Percentiles rank a stretch among this genome's conserved stretches.
Conservation (phyloP, 108 stramenopile genomes). For the Skeletonema tropicum region DNA sequence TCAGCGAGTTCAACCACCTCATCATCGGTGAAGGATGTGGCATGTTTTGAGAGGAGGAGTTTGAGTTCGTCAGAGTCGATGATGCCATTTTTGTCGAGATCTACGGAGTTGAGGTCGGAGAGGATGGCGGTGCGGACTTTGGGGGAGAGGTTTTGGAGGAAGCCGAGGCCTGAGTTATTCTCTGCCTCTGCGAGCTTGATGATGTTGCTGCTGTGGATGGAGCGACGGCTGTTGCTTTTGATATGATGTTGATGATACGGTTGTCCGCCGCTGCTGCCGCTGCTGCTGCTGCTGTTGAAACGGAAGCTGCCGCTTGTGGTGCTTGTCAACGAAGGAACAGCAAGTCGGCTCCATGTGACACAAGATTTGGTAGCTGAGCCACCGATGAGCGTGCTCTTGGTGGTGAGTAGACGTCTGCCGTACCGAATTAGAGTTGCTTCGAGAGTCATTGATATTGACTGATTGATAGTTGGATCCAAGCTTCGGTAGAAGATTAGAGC, state of each 20-base stretch:
- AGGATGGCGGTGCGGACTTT: slow-evolving; percentile 25
- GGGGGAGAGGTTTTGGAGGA: slow-evolving; percentile 14
- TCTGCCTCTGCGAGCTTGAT: background rate
- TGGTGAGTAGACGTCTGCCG: background rate
- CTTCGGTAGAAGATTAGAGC: no score
- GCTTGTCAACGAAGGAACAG: background rate
- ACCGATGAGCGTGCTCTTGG: background rate
- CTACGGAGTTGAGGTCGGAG: slow-evolving; percentile 34
- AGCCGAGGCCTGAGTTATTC: no score
- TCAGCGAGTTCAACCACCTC: slow-evolving; percentile 79
- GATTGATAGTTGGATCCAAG: no score
- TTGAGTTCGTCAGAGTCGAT: slow-evolving; percentile 77
- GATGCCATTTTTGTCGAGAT: slow-evolving; percentile 43
- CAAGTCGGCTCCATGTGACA: background rate
- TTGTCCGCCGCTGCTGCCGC: no score
- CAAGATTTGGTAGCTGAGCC: background rate
- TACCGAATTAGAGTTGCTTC: background rate
- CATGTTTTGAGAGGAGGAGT: slow-evolving; percentile 64
- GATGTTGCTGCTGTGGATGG: background rate
- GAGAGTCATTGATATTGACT: background rate
- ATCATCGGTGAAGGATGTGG: slow-evolving; percentile 58
- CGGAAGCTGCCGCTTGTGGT: background rate
- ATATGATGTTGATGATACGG: no score
- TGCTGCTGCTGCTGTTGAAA: background rate
- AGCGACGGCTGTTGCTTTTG: background rate